These are phyloP conservation scores for Pichia kudriavzevii DNA, from an alignment of 1,139 yeast genomes.

Conservation along the genomic window DNA sequence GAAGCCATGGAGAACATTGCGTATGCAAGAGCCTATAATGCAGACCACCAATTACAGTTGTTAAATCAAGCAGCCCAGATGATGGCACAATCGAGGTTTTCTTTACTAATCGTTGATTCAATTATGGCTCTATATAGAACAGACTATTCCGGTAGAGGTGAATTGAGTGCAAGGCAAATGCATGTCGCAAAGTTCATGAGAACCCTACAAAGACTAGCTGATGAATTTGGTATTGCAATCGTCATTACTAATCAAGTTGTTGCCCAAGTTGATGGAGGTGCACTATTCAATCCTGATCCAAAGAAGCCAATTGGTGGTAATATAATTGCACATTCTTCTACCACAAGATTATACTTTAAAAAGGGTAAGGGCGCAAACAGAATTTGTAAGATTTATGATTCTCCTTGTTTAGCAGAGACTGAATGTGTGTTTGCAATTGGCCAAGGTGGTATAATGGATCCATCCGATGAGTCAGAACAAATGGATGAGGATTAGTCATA, in stretches of 20 bases:
- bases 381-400: conserved; percentile 88
- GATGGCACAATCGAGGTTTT: conserved; percentile 90
- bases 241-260: conserved; percentile 98
- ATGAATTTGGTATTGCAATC: conserved; percentile 96
- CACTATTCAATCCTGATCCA: conserved; percentile 90
- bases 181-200: conserved; percentile 93
- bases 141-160: conserved; percentile 94
- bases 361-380: conserved; percentile 91
- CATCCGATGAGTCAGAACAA: conserved; percentile 38
- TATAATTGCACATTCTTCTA: conserved; percentile 93
- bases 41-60: conserved; percentile 88
- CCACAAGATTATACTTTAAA: conserved; percentile 81
- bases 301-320: conserved; percentile 99
- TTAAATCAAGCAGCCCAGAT: conserved; percentile 86
- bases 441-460: conserved; percentile 97
- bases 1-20: conserved; percentile 96
- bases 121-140: conserved; percentile 95
- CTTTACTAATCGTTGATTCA: conserved; percentile 82
- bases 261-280: conserved; percentile 93
- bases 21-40: conserved; percentile 93
- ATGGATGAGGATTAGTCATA: conserved; percentile 54
- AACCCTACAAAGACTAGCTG: conserved; percentile 85
- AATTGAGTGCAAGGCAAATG: conserved; percentile 87
- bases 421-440: conserved; percentile 94
- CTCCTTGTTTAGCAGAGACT: conserved; percentile 92